Base-by-base conservation (phyloP, 352 stramenopile species). In the Globisporangium barbulae region DNA sequence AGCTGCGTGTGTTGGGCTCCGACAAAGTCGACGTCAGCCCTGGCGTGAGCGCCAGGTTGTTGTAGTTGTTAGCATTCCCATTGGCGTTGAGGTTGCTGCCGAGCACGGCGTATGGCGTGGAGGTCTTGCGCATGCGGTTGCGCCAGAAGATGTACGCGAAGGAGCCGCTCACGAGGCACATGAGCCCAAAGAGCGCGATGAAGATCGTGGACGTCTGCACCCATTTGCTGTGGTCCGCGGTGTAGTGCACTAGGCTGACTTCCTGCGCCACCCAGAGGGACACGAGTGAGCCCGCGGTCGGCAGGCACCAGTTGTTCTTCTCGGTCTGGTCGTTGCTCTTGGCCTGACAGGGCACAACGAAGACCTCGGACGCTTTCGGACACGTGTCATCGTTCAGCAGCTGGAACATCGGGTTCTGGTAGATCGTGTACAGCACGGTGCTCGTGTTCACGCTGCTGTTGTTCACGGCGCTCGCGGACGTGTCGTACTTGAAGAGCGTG, bases 291-390 rank as follows among this genome's bases (percentile, higher is more conserved):
- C 69, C 74, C 2, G 58, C 41, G 5, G 28, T 53, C 22, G 79
- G 79, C 30, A 65, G 25, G 64, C 76, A 88, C 76, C 76, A 88
- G 2, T 52, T 44, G 3, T 59, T 47, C 5, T 53, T 53, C 12
- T 74, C 53, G 0, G n/a, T n/a, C n/a, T n/a, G n/a, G 25, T 8
- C 15, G 5, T 7, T 31, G 6, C 44, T 45, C 25, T 70, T 60
- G 19, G 68, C 48, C 1, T 67, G 65, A 52, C 79, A 88, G 1
- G 79, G 79, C 1, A 79, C 70, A n/a, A 79, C 73, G 65, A 86
- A 88, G 33, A 71, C 72, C 2, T 73, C 45, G 1, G 73, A 53
- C 19, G 71, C 63, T 1, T 28, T 28, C 5, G 79, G 71, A 25
- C 79, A 88, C 45, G 53, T 63, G 22, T 10, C 25, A n/a, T 53